Conservation (phyloP, 139 green algal genomes). For the Tetraselmis chui region DNA sequence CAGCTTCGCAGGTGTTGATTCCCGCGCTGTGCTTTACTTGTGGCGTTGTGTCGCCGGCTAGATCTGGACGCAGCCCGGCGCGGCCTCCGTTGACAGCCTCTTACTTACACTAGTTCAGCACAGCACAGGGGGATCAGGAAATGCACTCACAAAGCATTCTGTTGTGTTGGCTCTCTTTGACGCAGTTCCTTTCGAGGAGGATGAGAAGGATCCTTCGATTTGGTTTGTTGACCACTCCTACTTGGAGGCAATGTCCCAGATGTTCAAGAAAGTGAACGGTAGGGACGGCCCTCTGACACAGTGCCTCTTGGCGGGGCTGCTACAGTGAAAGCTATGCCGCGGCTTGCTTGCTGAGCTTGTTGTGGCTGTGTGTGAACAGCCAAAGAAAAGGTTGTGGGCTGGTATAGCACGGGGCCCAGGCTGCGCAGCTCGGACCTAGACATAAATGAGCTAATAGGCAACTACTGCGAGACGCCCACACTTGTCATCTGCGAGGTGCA, state of each 20-base stretch:
- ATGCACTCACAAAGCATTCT: too few species aligned
- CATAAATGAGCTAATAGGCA: conserved; percentile 77
- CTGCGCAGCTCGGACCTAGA: conserved; percentile 88
- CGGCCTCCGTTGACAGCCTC: too few species aligned
- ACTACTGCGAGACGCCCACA: conserved; percentile 77
- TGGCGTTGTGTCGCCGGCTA: too few species aligned
- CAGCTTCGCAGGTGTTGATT: conserved; percentile 89
- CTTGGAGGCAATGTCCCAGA: conserved; percentile 92
- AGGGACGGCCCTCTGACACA: too few species aligned
- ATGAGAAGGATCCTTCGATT: conserved; percentile 89
- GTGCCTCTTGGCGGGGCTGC: too few species aligned
- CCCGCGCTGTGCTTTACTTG: too few species aligned
- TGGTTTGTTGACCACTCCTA: conserved; percentile 99
- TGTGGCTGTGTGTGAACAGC: conserved; percentile 40
- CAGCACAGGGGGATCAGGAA: too few species aligned
- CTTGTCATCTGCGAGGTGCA: conserved; percentile 95
- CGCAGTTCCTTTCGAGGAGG: conserved; percentile 98
- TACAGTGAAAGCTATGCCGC: not conserved
- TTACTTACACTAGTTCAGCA: too few species aligned
- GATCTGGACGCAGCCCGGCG: too few species aligned
- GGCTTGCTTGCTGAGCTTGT: not conserved
- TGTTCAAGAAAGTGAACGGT: conserved; percentile 99
- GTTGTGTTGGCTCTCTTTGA: too few species aligned
- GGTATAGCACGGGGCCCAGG: conserved; percentile 96
- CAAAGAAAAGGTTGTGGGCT: conserved; percentile 89